Conservation (phyloP, 2,329 filamentous ascomycete genomes). For the Berkeleyomyces basicola region DNA sequence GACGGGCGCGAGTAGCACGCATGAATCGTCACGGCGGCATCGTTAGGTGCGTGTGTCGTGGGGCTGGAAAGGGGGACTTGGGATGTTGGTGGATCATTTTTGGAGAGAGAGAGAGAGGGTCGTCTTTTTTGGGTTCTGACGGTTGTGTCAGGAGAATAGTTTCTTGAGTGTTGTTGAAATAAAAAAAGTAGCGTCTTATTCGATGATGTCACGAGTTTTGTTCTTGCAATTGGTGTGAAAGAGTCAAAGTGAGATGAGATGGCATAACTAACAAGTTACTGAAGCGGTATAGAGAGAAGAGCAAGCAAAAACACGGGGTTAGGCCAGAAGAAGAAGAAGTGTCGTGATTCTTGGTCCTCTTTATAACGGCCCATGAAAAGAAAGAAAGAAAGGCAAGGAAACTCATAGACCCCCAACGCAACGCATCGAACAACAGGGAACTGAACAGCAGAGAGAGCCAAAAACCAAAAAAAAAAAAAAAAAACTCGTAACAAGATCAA, state of each 20-base stretch:
- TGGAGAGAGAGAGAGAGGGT: neutral
- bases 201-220: neutral
- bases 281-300: neutral
- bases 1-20: neutral
- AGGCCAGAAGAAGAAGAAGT: neutral
- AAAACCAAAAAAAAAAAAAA: neutral
- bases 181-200: constrained; percentile 6
- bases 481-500: neutral
- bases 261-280: constrained; percentile 9
- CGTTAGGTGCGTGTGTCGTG: constrained; percentile 8
- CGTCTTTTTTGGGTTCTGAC: neutral
- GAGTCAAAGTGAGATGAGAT: neutral
- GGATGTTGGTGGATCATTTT: neutral
- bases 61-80: neutral
- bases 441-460: too few species aligned
- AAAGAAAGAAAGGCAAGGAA: neutral
- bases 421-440: too few species aligned
- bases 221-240: neutral
- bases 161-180: constrained; percentile 8
- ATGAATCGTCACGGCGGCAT: constrained; percentile 11
- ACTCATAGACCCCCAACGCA: neutral
- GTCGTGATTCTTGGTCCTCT: neutral
- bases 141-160: neutral
- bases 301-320: neutral
- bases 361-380: neutral